Evolutionary conservation across 179 eudicot species (phyloP).

Genomic region (Beta lomatogona): DNA sequence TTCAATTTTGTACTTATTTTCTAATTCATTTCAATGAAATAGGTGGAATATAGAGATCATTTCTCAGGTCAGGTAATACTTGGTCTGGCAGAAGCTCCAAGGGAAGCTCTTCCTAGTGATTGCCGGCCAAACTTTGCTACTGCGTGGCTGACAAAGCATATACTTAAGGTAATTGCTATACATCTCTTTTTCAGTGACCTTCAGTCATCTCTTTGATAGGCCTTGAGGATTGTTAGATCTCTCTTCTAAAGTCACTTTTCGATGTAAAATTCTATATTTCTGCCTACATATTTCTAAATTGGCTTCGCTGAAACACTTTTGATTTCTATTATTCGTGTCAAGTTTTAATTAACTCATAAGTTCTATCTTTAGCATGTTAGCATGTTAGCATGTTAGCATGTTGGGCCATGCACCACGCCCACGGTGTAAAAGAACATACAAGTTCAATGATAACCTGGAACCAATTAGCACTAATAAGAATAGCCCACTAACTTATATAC

Average conservation of each 20-base stretch:
- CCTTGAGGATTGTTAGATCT: background rate
- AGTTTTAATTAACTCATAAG: no score
- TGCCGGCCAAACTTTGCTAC: conserved; percentile 82
- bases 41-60: conserved; percentile 88
- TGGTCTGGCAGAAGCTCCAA: conserved; percentile 89
- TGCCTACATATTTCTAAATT: background rate
- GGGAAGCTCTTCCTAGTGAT: conserved; percentile 91
- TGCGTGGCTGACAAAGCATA: conserved; percentile 79
- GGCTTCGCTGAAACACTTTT: background rate
- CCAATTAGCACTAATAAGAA: no score
- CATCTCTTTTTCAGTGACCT: background rate
- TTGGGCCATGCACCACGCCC: no score
- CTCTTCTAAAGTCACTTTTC: background rate
- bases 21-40: conserved; percentile 7
- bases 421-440: no score
- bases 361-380: no score
- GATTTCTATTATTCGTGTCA: background rate
- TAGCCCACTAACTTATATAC: no score
- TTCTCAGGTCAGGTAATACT: conserved; percentile 68
- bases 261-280: background rate
- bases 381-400: no score
- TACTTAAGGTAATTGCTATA: conserved; percentile 55
- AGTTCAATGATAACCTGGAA: no score
- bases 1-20: background rate
- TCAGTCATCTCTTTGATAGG: background rate